Evolutionary conservation across 1,284 basidiomycete species (phyloP).

Genomic region (Papiliotrema nemorosa): DNA sequence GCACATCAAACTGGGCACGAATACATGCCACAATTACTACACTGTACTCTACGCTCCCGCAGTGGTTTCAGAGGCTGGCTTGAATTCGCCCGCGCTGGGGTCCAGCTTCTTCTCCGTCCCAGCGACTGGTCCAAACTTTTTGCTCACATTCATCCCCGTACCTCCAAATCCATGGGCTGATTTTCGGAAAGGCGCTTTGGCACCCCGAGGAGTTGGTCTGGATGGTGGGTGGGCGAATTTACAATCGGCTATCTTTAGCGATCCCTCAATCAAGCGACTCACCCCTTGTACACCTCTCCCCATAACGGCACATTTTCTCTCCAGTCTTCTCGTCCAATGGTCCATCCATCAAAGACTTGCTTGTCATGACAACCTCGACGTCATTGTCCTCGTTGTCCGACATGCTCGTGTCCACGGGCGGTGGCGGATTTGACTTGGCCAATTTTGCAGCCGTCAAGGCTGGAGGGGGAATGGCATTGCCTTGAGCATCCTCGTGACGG

Average conservation of each 20-base stretch:
- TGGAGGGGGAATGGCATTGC: constrained; percentile 47
- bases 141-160: constrained; percentile 27
- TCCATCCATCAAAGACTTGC: constrained; percentile 32
- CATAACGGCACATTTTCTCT: constrained; percentile 36
- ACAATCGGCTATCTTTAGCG: constrained; percentile 27
- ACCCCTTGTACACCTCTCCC: constrained; percentile 42
- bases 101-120: constrained; percentile 18
- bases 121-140: constrained; percentile 26
- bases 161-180: not conserved
- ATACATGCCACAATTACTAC: not conserved
- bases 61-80: constrained; percentile 11
- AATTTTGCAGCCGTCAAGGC: constrained; percentile 35
- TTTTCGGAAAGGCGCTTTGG: constrained; percentile 5
- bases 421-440: constrained; percentile 8
- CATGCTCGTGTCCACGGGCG: not conserved
- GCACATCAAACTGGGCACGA: too few species aligned
- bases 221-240: constrained; percentile 37
- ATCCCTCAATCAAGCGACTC: constrained; percentile 6
- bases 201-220: constrained; percentile 18
- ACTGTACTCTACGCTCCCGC: not conserved
- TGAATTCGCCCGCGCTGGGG: constrained; percentile 33
- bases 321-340: constrained; percentile 26
- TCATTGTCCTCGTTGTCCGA: constrained; percentile 16
- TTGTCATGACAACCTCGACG: constrained; percentile 30
- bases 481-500: constrained; percentile 48